Percentiles rank a stretch among this genome's conserved stretches.
phyloP scores from a whole-genome alignment of 768 basidiomycete genomes.

The Atractiella rhizophila region DNA sequence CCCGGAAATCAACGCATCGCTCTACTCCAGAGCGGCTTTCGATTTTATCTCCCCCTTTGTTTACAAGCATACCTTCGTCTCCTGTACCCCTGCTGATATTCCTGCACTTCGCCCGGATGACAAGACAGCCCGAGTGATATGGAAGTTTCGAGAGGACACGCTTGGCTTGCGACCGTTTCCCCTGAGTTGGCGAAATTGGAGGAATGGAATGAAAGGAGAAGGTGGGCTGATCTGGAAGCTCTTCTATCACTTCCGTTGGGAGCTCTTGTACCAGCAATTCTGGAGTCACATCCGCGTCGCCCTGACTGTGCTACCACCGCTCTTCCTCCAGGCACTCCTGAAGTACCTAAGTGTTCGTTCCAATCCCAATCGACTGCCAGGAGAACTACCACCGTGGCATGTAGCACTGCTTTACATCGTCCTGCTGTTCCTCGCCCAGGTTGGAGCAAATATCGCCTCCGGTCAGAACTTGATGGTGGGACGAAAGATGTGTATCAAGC shows the following conservation, averaged over 20 bases:
- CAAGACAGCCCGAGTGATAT: slow-evolving; percentile 16
- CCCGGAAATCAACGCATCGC: no score
- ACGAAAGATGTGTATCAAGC: slow-evolving; percentile 20
- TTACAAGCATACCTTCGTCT: slow-evolving; percentile 5
- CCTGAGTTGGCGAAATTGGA: slow-evolving; percentile 1
- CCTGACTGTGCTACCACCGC: slow-evolving; percentile 22
- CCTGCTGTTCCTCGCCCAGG: slow-evolving; percentile 21
- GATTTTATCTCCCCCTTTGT: neutral
- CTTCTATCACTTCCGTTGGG: slow-evolving; percentile 3
- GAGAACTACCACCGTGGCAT: slow-evolving; percentile 18
- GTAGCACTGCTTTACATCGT: slow-evolving; percentile 23
- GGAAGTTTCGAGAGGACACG: slow-evolving; percentile 11
- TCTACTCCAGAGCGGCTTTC: slow-evolving; percentile 1
- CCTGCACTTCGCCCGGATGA: slow-evolving; percentile 18
- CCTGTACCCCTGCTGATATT: slow-evolving; percentile 4
- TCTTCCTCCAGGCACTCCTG: slow-evolving; percentile 22
- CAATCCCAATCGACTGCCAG: slow-evolving; percentile 16
- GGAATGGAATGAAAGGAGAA: slow-evolving; percentile 1
- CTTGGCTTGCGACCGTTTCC: neutral
- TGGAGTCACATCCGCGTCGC: slow-evolving; percentile 17
- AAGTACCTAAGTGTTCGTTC: slow-evolving; percentile 21
- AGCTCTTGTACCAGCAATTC: slow-evolving; percentile 5
- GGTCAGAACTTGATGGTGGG: slow-evolving; percentile 22
- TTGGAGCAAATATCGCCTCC: slow-evolving; percentile 14
- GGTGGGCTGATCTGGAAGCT: slow-evolving; percentile 1